Conservation (phyloP, 106 monocot genomes). For the Agapanthus africanus region DNA sequence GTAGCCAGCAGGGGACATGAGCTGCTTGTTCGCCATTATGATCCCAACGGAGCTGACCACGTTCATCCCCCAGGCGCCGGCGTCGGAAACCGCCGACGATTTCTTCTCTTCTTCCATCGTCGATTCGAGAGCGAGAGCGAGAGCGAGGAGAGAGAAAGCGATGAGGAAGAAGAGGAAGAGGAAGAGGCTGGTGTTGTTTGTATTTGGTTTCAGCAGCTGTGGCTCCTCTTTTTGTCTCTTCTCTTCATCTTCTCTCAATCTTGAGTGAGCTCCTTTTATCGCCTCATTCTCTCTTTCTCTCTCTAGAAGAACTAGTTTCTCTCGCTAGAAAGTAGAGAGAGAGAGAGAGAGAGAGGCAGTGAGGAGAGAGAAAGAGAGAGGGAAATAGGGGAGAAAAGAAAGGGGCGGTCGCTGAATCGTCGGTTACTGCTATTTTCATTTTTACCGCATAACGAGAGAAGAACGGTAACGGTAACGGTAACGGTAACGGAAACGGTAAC, state of each 20-base stretch:
- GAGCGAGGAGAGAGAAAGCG: no score
- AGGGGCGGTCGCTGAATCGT: background rate
- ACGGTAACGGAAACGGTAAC: no score
- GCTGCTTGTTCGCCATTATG: conserved; percentile 92
- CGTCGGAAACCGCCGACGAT: conserved; percentile 41
- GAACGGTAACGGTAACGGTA: no score
- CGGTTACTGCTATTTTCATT: background rate
- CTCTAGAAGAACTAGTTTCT: background rate
- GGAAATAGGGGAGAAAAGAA: background rate
- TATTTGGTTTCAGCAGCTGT: background rate
- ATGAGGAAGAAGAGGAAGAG: no score
- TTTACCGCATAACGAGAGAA: background rate
- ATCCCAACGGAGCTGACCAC: conserved; percentile 80
- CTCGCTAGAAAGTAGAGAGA: no score
- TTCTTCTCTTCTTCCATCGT: conserved; percentile 19
- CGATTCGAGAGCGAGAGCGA: no score
- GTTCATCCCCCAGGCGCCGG: conserved; percentile 90
- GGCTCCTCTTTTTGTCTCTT: background rate
- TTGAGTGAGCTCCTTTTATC: background rate
- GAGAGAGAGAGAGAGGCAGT: background rate
- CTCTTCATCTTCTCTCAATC: no score
- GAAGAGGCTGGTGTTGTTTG: no score
- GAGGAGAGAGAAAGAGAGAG: background rate
- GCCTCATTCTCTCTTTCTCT: conserved; percentile 3
- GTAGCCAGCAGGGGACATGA: conserved; percentile 74